These are phyloP conservation scores for Tolypocladium paradoxum DNA, from an alignment of 2,329 filamentous ascomycete species.

Conservation along the genomic window DNA sequence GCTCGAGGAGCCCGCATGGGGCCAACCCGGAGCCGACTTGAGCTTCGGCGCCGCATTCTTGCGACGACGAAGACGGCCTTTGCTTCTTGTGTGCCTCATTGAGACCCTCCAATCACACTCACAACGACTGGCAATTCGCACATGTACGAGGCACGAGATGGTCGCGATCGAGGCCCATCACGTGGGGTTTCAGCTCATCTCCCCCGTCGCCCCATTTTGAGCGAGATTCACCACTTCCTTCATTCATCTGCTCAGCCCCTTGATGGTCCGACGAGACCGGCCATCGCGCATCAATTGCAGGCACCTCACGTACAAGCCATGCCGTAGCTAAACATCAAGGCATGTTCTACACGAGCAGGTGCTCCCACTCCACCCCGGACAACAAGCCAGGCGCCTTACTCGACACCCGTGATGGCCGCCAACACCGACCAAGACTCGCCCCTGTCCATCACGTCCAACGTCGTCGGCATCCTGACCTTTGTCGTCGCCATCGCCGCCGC, in stretches of 20 bases:
- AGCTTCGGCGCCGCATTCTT: too few relatives aligned
- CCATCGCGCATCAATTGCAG: too few relatives aligned
- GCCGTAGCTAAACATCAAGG: not conserved
- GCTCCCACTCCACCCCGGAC: not conserved
- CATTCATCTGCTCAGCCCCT: not conserved
- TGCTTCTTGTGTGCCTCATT: not conserved
- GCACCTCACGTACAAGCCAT: not conserved
- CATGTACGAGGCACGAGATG: not conserved
- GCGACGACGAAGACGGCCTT: not conserved
- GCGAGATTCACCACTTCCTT: not conserved
- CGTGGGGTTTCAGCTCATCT: not conserved
- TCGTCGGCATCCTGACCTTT: conserved; percentile 36
- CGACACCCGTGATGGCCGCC: conserved; percentile 10
- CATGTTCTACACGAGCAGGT: not conserved
- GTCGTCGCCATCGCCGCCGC: conserved; percentile 33
- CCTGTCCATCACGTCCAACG: conserved; percentile 30
- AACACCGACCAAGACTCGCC: conserved; percentile 26
- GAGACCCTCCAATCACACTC: not conserved
- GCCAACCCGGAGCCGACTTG: too few relatives aligned
- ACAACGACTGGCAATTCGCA: too few relatives aligned
- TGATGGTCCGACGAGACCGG: too few relatives aligned
- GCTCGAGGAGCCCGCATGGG: too few relatives aligned
- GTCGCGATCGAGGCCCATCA: not conserved
- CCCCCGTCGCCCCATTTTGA: not conserved
- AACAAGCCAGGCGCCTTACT: not conserved